Conservation (phyloP, 371 early-diverging fungal genomes). For the Batrachochytrium dendrobatidis region DNA sequence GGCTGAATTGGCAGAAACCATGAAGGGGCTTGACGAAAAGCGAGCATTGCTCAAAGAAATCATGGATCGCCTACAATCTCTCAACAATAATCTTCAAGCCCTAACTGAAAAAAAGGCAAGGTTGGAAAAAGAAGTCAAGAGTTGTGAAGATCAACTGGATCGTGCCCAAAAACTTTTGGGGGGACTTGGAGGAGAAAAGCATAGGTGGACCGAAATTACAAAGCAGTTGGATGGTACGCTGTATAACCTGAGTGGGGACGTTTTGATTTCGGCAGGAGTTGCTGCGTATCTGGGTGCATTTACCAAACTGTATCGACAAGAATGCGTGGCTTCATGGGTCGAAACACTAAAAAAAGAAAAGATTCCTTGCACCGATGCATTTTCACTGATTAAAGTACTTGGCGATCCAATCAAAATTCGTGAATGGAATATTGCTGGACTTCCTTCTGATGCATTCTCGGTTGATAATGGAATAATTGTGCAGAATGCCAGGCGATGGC, state of each 20-base stretch:
- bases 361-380: slow-evolving; percentile 39
- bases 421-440: slow-evolving; percentile 47
- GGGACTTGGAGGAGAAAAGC: slow-evolving; percentile 50
- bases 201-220: slow-evolving; percentile 51
- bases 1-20: slow-evolving; percentile 42
- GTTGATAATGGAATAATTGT: slow-evolving; percentile 51
- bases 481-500: slow-evolving; percentile 43
- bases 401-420: slow-evolving; percentile 48
- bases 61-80: slow-evolving; percentile 37
- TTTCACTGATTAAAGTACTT: slow-evolving; percentile 38
- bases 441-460: slow-evolving; percentile 46
- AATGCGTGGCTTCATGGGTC: slow-evolving; percentile 35
- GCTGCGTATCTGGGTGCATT: slow-evolving; percentile 49
- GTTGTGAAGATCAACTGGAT: slow-evolving; percentile 46
- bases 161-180: slow-evolving; percentile 49
- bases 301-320: slow-evolving; percentile 39
- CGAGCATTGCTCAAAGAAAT: slow-evolving; percentile 43
- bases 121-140: slow-evolving; percentile 43
- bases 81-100: slow-evolving; percentile 45
- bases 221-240: slow-evolving; percentile 34
- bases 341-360: slow-evolving; percentile 16
- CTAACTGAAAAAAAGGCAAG: slow-evolving; percentile 40
- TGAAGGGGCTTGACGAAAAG: slow-evolving; percentile 47
- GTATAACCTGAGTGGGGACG: slow-evolving; percentile 44
- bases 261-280: slow-evolving; percentile 44